A percentile compares a stretch with the other conserved stretches of the same genome.
Evolutionary conservation across 1,139 yeast species (phyloP).

Genomic region (Debaryomycetaceae sp.): DNA sequence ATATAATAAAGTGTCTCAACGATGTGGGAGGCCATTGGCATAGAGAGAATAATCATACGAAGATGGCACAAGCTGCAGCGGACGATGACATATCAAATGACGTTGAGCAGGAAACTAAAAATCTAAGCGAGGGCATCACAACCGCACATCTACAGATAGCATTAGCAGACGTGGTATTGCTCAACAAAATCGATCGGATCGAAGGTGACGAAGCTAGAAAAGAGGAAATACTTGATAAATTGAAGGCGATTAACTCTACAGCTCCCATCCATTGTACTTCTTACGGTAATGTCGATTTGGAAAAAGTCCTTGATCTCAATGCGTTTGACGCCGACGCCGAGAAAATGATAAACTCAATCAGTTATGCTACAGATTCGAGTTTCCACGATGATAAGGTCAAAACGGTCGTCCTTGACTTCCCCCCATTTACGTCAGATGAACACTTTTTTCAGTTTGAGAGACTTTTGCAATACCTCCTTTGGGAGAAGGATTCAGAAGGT

Average conservation of each 20-base stretch:
- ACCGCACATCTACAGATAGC: constrained; percentile 91
- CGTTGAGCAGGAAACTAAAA: constrained; percentile 27
- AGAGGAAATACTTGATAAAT: constrained; percentile 25
- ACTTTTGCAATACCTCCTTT: constrained; percentile 62
- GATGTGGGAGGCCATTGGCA: constrained; percentile 67
- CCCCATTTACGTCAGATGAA: constrained; percentile 28
- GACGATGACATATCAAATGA: constrained; percentile 22
- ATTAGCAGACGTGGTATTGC: constrained; percentile 73
- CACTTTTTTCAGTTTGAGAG: constrained; percentile 47
- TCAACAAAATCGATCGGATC: constrained; percentile 70
- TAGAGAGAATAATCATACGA: constrained; percentile 31
- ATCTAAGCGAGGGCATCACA: constrained; percentile 51
- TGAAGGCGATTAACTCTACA: constrained; percentile 59
- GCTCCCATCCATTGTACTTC: constrained; percentile 68
- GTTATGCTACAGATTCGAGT: constrained; percentile 12
- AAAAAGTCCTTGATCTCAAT: constrained; percentile 67
- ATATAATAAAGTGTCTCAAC: constrained; percentile 62
- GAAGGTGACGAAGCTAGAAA: constrained; percentile 16
- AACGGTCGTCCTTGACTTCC: constrained; percentile 58
- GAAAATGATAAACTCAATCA: constrained; percentile 24
- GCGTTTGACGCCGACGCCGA: constrained; percentile 61
- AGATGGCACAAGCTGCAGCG: constrained; percentile 16
- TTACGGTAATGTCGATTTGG: constrained; percentile 64
- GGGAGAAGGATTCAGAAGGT: constrained; percentile 55
- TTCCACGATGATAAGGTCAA: constrained; percentile 55